Evolutionary conservation across 2,329 filamentous ascomycete genomes (phyloP).

Genomic region (Epichloe gansuensis): DNA sequence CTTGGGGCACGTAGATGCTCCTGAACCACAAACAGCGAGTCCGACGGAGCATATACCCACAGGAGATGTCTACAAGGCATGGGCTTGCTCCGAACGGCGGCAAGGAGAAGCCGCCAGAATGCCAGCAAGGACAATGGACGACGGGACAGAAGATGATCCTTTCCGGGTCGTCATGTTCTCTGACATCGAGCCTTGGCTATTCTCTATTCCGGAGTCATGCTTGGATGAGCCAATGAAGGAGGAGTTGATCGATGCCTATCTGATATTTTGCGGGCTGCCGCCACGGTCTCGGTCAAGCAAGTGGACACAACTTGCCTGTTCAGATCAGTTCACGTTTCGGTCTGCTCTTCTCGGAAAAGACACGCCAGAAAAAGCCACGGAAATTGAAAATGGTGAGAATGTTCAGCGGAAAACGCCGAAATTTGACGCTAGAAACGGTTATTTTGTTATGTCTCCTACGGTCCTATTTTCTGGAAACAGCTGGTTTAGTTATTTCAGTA

Average conservation of each 20-base stretch:
- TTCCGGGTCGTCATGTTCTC: conserved; percentile 71
- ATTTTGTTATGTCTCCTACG: conserved; percentile 30
- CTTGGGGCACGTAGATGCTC: conserved; percentile 25
- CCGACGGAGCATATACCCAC: conserved; percentile 13
- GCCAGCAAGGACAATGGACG: conserved; percentile 65
- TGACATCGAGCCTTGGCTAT: conserved; percentile 57
- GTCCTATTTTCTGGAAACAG: conserved; percentile 36
- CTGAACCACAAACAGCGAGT: conserved; percentile 20
- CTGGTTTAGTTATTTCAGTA: conserved; percentile 33
- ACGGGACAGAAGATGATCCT: conserved; percentile 65
- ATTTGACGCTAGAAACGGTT: conserved; percentile 20
- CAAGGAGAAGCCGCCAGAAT: conserved; percentile 35
- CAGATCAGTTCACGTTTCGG: conserved; percentile 19
- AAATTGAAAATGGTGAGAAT: conserved; percentile 3
- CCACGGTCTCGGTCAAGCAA: conserved; percentile 23
- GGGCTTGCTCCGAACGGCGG: conserved; percentile 42
- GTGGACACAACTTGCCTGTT: conserved; percentile 19
- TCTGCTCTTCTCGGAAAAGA: not conserved
- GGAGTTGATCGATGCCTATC: conserved; percentile 55
- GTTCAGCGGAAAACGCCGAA: conserved; percentile 13
- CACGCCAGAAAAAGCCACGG: not conserved
- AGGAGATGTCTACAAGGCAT: conserved; percentile 36
- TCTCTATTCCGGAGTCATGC: conserved; percentile 31
- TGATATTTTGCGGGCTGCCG: conserved; percentile 56
- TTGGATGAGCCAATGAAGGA: conserved; percentile 22